Base-by-base conservation (phyloP, 192 early-diverging fungal species). In the Funneliformis geosporum region DNA sequence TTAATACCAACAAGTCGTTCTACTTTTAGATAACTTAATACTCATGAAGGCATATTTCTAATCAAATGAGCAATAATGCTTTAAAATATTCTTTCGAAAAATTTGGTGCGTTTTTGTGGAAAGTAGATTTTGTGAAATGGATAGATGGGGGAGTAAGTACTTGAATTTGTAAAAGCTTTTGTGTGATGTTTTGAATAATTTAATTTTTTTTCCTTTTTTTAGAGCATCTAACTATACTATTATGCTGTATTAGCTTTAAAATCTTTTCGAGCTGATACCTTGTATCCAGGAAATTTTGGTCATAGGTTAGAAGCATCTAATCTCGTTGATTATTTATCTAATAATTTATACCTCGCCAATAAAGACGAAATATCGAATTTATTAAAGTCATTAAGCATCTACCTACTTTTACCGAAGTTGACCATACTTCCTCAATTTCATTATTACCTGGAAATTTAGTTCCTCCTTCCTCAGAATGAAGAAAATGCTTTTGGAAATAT, bases 321-420 rank as follows among this genome's bases (percentile, higher is more conserved):
- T 4, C n/a, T 69, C 18, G n/a, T 69, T 43, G 67, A 69, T 1
- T n/a, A 69, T 69, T 23, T 69, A n/a, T 69, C 38, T 69, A n/a
- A 10, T 69, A 11, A 69, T n/a, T 69, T 42, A 21, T 16, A 8
- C n/a, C 9, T n/a, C 42, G 18, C 38, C 25, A 42, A 40, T n/a
- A 43, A n/a, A 10, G 38, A 40, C 42, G 2, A 40, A n/a, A 6
- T 18, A 6, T 16, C 14, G 18, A 16, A 42, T 16, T 25, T 2
- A 69, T 72, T 47, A 23, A 71, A 46, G 42, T 71, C 9, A 47
- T 72, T 14, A 72, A 72, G 27, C 11, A 72, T 72, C 70, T 72
- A 16, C 70, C 70, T 18, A 72, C 50, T 12, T 72, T 47, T 72
- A 50, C 25, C 11, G 44, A 50, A 50, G 44, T 72, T 14, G 70